Evolutionary conservation across 129 eudicot species (phyloP).

Genomic region (Flaveria linearis): DNA sequence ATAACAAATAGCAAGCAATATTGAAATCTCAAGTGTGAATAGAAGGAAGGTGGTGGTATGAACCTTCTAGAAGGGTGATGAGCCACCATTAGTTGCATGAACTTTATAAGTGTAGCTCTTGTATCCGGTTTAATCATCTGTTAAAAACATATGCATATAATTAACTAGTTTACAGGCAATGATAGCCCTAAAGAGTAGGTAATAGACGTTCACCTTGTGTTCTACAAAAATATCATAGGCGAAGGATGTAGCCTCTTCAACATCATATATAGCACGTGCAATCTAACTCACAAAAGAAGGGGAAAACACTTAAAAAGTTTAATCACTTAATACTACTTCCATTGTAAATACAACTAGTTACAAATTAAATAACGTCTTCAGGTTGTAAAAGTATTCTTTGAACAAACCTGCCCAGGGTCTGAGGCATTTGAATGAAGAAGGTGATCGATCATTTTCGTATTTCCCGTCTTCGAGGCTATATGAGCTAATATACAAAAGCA

Average conservation of each 20-base stretch:
- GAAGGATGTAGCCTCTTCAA: slow-evolving; percentile 85
- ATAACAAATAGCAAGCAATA: slow-evolving; percentile 4
- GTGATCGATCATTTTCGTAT: slow-evolving; percentile 64
- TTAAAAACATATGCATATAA: slow-evolving; percentile 2
- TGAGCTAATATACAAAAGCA: slow-evolving; percentile 47
- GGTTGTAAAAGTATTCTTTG: background rate
- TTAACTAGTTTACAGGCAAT: background rate
- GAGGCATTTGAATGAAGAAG: slow-evolving; percentile 54
- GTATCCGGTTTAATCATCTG: slow-evolving; percentile 89
- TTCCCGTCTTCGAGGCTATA: slow-evolving; percentile 66
- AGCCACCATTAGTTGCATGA: slow-evolving; percentile 82
- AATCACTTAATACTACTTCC: background rate
- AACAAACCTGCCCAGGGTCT: slow-evolving; percentile 74
- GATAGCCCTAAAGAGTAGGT: slow-evolving; percentile 22
- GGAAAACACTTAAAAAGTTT: background rate
- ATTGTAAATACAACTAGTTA: slow-evolving; percentile 6
- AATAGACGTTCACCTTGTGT: slow-evolving; percentile 58
- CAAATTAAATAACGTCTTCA: slow-evolving; percentile 1
- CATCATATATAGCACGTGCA: slow-evolving; percentile 79
- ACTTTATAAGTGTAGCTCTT: slow-evolving; percentile 69
- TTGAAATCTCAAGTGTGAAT: slow-evolving; percentile 7
- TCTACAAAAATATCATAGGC: slow-evolving; percentile 75
- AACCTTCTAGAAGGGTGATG: slow-evolving; percentile 97
- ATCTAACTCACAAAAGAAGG: slow-evolving; percentile 42
- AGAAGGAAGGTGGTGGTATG: slow-evolving; percentile 12